Percentiles rank a stretch among this genome's conserved stretches.
Evolutionary conservation across 2,329 filamentous ascomycete genomes (phyloP).

Genomic region (Incumbomyces lentus): DNA sequence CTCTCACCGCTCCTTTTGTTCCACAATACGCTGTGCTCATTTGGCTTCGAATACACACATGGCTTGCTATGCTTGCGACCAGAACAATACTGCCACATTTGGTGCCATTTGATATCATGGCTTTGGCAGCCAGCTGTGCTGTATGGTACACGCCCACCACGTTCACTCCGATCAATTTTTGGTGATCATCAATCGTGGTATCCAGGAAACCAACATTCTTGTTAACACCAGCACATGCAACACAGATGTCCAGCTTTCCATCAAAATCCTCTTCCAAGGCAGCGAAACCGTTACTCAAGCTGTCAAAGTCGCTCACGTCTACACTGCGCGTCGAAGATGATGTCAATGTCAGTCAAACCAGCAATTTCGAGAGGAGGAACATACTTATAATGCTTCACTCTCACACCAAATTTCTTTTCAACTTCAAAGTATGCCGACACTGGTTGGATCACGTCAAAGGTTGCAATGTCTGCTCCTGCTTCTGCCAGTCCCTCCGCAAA

Average conservation of each 20-base stretch:
- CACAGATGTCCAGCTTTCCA: constrained; percentile 34
- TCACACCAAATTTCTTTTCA: constrained; percentile 32
- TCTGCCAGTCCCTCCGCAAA: constrained; percentile 37
- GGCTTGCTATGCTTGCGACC: constrained; percentile 44
- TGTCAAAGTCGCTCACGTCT: constrained; percentile 30
- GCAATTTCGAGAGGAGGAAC: too few relatives aligned
- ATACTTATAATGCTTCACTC: constrained; percentile 31
- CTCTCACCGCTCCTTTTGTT: constrained; percentile 38
- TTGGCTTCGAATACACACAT: constrained; percentile 42
- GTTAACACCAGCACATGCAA: constrained; percentile 38
- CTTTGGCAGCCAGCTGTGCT: constrained; percentile 39
- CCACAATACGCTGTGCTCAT: constrained; percentile 39
- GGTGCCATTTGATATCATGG: constrained; percentile 43
- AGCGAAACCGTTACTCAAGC: constrained; percentile 25
- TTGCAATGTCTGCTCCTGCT: constrained; percentile 35
- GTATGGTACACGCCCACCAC: constrained; percentile 37
- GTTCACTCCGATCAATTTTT: constrained; percentile 35
- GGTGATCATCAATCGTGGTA: constrained; percentile 33
- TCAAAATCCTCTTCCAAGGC: constrained; percentile 28
- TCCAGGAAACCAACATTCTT: constrained; percentile 36
- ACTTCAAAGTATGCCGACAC: constrained; percentile 31
- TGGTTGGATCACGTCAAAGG: constrained; percentile 38
- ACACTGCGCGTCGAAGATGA: constrained; percentile 22
- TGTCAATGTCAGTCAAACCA: constrained; percentile 1
- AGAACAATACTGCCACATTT: constrained; percentile 44